Evolutionary conservation across 345 rosid species (phyloP).

Genomic region (Moringa oleifera): DNA sequence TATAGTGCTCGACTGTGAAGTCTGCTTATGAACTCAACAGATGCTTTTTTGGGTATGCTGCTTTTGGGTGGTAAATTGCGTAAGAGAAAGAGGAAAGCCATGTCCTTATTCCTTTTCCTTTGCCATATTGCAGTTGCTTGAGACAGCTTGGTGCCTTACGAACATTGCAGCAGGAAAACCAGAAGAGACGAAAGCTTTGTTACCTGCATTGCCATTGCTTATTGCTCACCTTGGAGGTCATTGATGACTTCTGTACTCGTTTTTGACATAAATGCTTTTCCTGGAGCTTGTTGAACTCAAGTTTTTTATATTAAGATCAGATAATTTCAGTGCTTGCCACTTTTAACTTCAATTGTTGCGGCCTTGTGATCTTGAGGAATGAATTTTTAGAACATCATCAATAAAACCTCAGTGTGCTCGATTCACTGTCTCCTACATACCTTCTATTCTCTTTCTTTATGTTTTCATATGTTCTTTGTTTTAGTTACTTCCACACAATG

Average conservation of each 20-base stretch:
- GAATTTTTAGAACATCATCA: too few species aligned
- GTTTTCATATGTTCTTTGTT: background rate
- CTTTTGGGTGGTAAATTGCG: background rate
- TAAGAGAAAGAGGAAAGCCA: background rate
- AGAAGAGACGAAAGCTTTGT: slow-evolving; percentile 84
- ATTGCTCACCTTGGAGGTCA: slow-evolving; percentile 94
- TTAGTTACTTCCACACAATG: background rate
- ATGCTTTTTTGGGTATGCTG: background rate
- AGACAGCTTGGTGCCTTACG: slow-evolving; percentile 98
- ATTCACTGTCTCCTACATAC: background rate
- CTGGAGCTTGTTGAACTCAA: background rate
- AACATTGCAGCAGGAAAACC: slow-evolving; percentile 95
- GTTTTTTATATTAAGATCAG: background rate
- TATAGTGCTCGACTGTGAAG: background rate
- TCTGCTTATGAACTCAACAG: background rate
- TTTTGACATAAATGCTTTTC: background rate
- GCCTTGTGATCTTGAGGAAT: too few species aligned
- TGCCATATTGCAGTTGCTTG: slow-evolving; percentile 66
- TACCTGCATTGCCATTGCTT: slow-evolving; percentile 86
- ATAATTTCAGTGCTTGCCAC: background rate
- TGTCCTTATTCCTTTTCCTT: slow-evolving; percentile 5
- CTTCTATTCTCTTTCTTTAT: background rate
- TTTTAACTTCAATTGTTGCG: background rate
- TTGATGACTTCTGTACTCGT: slow-evolving; percentile 11
- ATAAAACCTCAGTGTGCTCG: background rate